Conservation (phyloP, 2,329 filamentous ascomycete genomes). For the Calonectria ilicicola region DNA sequence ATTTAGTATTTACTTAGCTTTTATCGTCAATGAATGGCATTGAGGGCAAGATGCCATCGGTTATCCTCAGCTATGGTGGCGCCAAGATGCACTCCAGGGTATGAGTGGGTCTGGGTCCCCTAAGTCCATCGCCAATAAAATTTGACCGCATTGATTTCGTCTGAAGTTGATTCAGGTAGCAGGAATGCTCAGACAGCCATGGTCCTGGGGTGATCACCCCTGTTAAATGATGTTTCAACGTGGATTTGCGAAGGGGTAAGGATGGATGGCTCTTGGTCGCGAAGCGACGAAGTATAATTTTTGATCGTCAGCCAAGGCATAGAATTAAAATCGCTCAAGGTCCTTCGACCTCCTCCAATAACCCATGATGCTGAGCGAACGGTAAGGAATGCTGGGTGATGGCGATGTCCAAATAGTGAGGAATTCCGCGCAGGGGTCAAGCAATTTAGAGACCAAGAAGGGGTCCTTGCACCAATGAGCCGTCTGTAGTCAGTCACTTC, state of each 20-base stretch:
- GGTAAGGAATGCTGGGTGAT: background rate
- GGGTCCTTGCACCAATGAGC: background rate
- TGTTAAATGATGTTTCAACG: constrained; percentile 21
- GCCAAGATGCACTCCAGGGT: background rate
- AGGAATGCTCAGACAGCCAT: background rate
- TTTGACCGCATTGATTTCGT: background rate
- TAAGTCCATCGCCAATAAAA: background rate
- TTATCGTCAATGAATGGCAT: background rate
- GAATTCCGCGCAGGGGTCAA: constrained; percentile 5
- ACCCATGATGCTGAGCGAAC: background rate
- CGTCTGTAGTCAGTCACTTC: background rate
- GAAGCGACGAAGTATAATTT: background rate
- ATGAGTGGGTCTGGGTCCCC: background rate
- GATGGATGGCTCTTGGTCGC: background rate
- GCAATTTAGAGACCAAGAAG: constrained; percentile 5
- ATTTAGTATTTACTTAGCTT: background rate
- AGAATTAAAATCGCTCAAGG: background rate
- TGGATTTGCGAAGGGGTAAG: background rate
- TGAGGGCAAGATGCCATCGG: background rate
- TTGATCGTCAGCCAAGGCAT: background rate
- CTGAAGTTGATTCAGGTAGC: constrained; percentile 24
- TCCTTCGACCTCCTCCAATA: background rate
- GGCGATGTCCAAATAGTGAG: background rate
- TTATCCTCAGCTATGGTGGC: background rate
- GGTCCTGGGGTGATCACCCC: background rate